Conservation (phyloP, 106 monocot genomes). For the Hemerocallis citrina region DNA sequence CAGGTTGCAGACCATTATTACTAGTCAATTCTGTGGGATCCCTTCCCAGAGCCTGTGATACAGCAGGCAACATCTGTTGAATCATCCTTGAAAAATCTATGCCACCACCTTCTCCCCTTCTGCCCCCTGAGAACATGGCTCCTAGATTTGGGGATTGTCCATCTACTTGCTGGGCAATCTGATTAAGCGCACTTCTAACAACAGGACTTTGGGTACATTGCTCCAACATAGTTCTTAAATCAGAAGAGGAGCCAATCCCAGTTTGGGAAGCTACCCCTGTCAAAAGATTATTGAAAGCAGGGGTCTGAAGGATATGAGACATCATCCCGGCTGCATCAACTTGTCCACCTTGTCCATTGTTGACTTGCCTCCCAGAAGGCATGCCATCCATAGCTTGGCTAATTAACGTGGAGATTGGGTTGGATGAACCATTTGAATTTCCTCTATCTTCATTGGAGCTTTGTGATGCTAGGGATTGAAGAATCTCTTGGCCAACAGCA, state of each 20-base stretch:
- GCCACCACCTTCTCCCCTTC: constrained; percentile 38
- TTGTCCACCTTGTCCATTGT: constrained; percentile 15
- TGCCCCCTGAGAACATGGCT: constrained; percentile 14
- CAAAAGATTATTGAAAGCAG: constrained; percentile 46
- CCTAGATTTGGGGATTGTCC: constrained; percentile 23
- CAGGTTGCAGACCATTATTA: constrained; percentile 12
- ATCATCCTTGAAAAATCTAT: constrained; percentile 65
- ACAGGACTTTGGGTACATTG: constrained; percentile 38
- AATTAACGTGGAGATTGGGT: constrained; percentile 2
- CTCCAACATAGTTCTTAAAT: constrained; percentile 44
- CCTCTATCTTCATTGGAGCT: constrained; percentile 7
- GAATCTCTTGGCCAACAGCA: constrained; percentile 40
- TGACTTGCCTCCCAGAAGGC: constrained; percentile 12
- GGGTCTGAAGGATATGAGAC: constrained; percentile 34
- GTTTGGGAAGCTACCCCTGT: constrained; percentile 40
- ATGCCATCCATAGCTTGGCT: constrained; percentile 17
- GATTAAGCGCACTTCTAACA: constrained; percentile 29
- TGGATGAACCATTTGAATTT: constrained; percentile 11
- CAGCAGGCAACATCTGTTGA: constrained; percentile 90
- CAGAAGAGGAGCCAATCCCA: constrained; percentile 37
- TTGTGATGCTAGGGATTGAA: constrained; percentile 40
- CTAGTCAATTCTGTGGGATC: constrained; percentile 11
- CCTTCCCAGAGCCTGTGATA: constrained; percentile 66
- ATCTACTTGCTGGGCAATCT: constrained; percentile 33
- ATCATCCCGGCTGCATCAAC: constrained; percentile 38